A percentile compares a stretch with the other conserved stretches of the same genome.
These are phyloP conservation scores for Tetracladium marchalianum DNA, from an alignment of 495 filamentous ascomycete genomes.

Conservation along the genomic window DNA sequence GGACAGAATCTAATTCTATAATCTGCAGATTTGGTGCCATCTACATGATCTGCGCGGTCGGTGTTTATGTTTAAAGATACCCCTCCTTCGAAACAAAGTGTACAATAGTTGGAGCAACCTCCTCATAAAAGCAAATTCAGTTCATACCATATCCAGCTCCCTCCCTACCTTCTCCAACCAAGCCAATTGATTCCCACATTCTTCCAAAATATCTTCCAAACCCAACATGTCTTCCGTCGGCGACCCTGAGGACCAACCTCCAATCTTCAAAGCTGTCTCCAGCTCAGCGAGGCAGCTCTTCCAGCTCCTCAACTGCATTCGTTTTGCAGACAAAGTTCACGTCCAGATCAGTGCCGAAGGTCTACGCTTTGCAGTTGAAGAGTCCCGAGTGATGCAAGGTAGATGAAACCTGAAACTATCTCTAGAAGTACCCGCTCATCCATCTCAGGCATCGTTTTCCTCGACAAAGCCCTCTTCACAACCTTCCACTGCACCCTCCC, in stretches of 20 bases:
- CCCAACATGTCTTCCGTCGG: constrained; percentile 13
- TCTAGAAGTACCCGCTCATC: neutral
- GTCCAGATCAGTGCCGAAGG: constrained; percentile 64
- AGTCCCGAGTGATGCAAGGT: constrained; percentile 40
- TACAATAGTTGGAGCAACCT: constrained; percentile 16
- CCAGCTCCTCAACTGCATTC: constrained; percentile 78
- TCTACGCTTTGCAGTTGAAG: constrained; percentile 62
- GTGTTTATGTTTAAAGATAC: constrained; percentile 84
- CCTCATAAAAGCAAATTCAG: constrained; percentile 14
- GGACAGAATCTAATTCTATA: neutral
- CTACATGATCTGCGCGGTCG: constrained; percentile 96
- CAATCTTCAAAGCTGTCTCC: constrained; percentile 74
- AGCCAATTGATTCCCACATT: constrained; percentile 1
- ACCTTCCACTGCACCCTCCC: constrained; percentile 55
- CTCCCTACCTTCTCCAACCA: neutral
- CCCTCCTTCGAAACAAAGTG: constrained; percentile 8
- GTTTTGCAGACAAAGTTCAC: constrained; percentile 74
- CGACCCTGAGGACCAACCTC: constrained; percentile 24
- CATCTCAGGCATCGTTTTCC: constrained; percentile 60
- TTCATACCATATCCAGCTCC: neutral
- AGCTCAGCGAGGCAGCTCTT: constrained; percentile 81
- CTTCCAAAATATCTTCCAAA: neutral
- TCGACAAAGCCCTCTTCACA: constrained; percentile 78
- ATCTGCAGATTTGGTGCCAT: constrained; percentile 76
- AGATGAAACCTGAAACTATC: neutral